These are phyloP conservation scores for Cicer arietinum DNA, from an alignment of 306 rosid species.

Conservation along the genomic window DNA sequence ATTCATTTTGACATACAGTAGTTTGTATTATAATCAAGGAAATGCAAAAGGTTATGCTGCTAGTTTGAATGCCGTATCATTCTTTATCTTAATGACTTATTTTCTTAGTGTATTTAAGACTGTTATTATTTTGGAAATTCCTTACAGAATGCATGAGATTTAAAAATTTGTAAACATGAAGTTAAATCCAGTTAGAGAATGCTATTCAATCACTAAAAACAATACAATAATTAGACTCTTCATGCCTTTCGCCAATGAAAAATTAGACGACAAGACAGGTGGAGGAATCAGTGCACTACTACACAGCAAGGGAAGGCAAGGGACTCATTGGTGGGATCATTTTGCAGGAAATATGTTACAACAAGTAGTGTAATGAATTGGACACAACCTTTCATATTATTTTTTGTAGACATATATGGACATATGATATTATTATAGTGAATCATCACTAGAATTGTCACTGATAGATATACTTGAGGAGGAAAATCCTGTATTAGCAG, in stretches of 20 bases:
- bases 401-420: conserved; percentile 21
- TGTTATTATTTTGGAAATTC: background rate
- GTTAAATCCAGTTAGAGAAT: background rate
- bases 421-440: conserved; percentile 28
- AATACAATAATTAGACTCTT: conserved; percentile 48
- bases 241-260: conserved; percentile 55
- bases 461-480: conserved; percentile 42
- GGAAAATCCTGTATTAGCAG: conserved; percentile 76
- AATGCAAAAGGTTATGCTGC: background rate
- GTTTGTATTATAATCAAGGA: conserved; percentile 5
- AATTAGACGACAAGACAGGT: conserved; percentile 40
- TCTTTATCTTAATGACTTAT: background rate
- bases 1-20: conserved; percentile 17
- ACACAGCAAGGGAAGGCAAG: conserved; percentile 18
- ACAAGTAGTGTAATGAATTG: conserved; percentile 15
- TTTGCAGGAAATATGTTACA: conserved; percentile 34
- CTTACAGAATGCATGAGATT: background rate
- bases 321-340: conserved; percentile 38
- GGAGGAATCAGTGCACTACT: conserved; percentile 35
- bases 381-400: conserved; percentile 13
- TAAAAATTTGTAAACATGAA: background rate
- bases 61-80: background rate
- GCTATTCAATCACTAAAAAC: conserved; percentile 46
- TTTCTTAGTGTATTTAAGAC: background rate
- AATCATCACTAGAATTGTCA: conserved; percentile 40